phyloP scores from a whole-genome alignment of 2,329 filamentous ascomycete genomes.

The Clarireedia monteithiana region DNA sequence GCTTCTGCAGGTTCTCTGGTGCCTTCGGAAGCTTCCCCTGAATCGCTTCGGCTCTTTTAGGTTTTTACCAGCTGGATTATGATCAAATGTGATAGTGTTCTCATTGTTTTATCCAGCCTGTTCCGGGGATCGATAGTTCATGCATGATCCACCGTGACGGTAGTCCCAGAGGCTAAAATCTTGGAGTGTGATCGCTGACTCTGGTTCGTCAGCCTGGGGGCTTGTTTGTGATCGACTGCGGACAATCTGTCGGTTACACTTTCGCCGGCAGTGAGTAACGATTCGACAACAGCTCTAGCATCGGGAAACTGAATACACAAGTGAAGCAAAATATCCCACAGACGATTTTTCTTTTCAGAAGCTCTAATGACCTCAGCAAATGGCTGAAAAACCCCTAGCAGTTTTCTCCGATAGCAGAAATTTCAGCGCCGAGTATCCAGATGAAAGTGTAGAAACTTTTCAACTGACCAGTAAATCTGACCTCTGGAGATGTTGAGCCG shows the following conservation, averaged over 20 bases:
- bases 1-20: too few species aligned
- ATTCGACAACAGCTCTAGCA: neutral
- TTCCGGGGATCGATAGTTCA: too few species aligned
- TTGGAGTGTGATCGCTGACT: neutral
- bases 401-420: neutral
- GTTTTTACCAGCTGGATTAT: too few species aligned
- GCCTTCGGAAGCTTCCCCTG: too few species aligned
- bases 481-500: too few species aligned
- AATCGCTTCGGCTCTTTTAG: too few species aligned
- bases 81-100: too few species aligned
- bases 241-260: neutral
- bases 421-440: neutral
- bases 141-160: neutral
- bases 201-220: too few species aligned
- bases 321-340: neutral
- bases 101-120: too few species aligned
- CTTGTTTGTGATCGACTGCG: neutral
- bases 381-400: constrained; percentile 2
- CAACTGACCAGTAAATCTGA: too few species aligned
- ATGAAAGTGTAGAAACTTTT: too few species aligned
- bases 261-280: neutral
- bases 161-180: neutral
- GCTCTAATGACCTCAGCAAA: constrained; percentile 1
- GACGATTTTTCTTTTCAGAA: neutral
- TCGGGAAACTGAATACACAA: constrained; percentile 3